phyloP scores from a whole-genome alignment of 495 filamentous ascomycete genomes.

The Xeromyces bisporus region DNA sequence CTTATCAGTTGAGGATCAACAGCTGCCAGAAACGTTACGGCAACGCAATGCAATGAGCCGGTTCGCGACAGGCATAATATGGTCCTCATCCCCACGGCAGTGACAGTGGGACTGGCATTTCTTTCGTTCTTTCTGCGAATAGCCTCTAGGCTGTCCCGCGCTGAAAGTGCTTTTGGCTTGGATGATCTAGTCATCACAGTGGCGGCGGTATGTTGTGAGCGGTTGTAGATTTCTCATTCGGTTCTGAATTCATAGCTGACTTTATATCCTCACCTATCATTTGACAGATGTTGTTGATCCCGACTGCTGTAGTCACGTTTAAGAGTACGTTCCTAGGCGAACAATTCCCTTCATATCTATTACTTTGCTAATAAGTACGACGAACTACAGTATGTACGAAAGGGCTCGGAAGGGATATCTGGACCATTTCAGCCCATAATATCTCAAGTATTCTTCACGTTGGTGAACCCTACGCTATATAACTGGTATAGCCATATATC shows the following conservation, averaged over 20 bases:
- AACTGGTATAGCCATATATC: slow-evolving; percentile 3
- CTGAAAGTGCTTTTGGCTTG: slow-evolving; percentile 12
- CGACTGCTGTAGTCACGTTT: no score
- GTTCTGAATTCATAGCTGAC: neutral
- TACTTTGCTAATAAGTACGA: neutral
- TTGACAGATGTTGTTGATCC: no score
- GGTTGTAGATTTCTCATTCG: neutral
- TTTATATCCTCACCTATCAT: no score
- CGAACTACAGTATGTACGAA: slow-evolving; percentile 14
- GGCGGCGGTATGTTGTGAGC: slow-evolving; percentile 9
- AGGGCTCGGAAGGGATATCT: slow-evolving; percentile 30
- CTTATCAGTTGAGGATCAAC: neutral
- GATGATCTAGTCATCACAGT: slow-evolving; percentile 18
- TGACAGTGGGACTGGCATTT: slow-evolving; percentile 10
- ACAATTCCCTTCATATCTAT: neutral
- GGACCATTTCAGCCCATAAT: slow-evolving; percentile 28
- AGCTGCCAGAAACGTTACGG: slow-evolving; percentile 21
- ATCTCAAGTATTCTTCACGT: slow-evolving; percentile 24
- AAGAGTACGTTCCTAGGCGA: slow-evolving; percentile 9
- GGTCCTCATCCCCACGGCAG: slow-evolving; percentile 12
- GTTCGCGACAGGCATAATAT: slow-evolving; percentile 11
- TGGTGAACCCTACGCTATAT: slow-evolving; percentile 8
- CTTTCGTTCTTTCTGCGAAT: slow-evolving; percentile 14
- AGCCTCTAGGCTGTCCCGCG: slow-evolving; percentile 10
- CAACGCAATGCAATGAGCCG: slow-evolving; percentile 12